Percentiles rank a stretch among this genome's conserved stretches.
These are phyloP conservation scores for Geranomyces variabilis DNA, from an alignment of 192 early-diverging fungal genomes.

Conservation along the genomic window DNA sequence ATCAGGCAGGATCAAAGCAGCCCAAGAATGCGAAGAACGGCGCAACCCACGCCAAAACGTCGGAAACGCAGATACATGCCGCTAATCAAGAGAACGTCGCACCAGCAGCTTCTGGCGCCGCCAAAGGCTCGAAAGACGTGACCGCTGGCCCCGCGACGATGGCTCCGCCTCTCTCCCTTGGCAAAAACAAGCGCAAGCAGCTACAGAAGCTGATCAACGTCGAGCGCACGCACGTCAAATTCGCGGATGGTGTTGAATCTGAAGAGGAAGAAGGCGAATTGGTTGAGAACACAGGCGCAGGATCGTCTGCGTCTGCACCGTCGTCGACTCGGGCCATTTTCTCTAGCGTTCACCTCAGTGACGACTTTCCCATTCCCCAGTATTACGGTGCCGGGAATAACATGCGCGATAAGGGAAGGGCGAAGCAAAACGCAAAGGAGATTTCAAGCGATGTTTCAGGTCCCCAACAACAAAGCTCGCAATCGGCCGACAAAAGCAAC, in stretches of 20 bases:
- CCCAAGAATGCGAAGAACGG: not conserved
- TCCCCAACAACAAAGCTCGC: not conserved
- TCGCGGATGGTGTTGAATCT: not conserved
- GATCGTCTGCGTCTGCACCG: not conserved
- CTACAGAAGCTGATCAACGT: slow-evolving; percentile 13
- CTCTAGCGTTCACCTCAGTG: slow-evolving; percentile 7
- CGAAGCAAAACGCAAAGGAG: not conserved
- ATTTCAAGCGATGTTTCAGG: too few relatives aligned
- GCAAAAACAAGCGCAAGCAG: slow-evolving; percentile 28
- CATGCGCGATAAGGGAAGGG: not conserved
- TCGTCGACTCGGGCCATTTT: slow-evolving; percentile 9
- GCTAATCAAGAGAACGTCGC: not conserved
- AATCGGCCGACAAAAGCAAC: not conserved
- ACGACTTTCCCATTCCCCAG: not conserved
- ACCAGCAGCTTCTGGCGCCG: not conserved
- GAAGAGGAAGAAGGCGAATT: slow-evolving; percentile 6
- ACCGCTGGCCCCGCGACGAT: not conserved
- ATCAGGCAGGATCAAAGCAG: too few relatives aligned
- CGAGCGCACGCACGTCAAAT: slow-evolving; percentile 24
- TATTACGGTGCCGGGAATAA: not conserved
- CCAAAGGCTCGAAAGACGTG: not conserved
- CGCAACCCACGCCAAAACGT: not conserved
- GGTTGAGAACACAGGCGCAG: not conserved
- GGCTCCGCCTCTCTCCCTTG: slow-evolving; percentile 31
- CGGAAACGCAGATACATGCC: not conserved